These are phyloP conservation scores for Camellia oleifera DNA, from an alignment of 179 eudicot genomes.

Conservation along the genomic window DNA sequence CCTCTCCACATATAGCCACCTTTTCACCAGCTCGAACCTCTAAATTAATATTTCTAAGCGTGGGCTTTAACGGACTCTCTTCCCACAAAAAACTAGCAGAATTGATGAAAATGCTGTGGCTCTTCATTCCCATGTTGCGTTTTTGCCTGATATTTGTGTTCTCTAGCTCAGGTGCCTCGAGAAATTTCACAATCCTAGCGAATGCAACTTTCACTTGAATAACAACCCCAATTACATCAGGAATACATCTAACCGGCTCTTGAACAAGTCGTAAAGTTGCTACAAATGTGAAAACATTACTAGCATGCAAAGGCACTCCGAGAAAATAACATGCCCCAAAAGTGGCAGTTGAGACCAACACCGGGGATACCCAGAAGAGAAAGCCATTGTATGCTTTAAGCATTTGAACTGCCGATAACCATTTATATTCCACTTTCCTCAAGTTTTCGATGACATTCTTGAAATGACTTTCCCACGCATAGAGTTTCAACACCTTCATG, in stretches of 20 bases:
- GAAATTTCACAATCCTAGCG: conserved; percentile 56
- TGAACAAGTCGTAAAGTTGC: conserved; percentile 78
- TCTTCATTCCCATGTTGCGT: conserved; percentile 5
- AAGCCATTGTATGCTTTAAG: conserved; percentile 48
- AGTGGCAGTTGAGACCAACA: conserved; percentile 70
- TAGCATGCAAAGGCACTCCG: conserved; percentile 55
- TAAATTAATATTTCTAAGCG: conserved; percentile 50
- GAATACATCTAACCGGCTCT: conserved; percentile 67
- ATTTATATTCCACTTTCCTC: conserved; percentile 48
- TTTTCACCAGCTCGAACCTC: conserved; percentile 58
- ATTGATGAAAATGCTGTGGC: conserved; percentile 32
- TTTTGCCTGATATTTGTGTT: conserved; percentile 35
- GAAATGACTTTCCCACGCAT: conserved; percentile 85
- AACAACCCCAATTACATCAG: conserved; percentile 67
- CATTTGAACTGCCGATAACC: conserved; percentile 55
- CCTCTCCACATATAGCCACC: conserved; percentile 83
- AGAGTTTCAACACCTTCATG: conserved; percentile 79
- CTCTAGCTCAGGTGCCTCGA: conserved; percentile 69
- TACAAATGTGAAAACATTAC: conserved; percentile 80
- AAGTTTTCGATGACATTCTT: conserved; percentile 43
- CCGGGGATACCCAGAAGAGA: conserved; percentile 74
- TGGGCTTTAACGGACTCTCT: conserved; percentile 40
- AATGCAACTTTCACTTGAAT: conserved; percentile 83
- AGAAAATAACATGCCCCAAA: conserved; percentile 77
- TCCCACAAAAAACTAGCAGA: conserved; percentile 68